Evolutionary conservation across 306 rosid species (phyloP).

Genomic region (barrel medic (Medicago truncatula)): MtrunA17r5.0-ANR NC_053042.1:11677501-11678000

Average conservation of each 20-base stretch:
- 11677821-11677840: slow-evolving; percentile 68
- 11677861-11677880: slow-evolving; percentile 78
- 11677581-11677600: no score
- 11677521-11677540: no score
- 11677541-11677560: no score
- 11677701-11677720: neutral
- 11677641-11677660: no score
- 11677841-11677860: slow-evolving; percentile 48
- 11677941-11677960: slow-evolving; percentile 36
- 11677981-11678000: neutral
- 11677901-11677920: slow-evolving; percentile 92
- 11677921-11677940: slow-evolving; percentile 92
- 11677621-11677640: no score
- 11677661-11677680: no score
- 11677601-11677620: no score
- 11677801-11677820: slow-evolving; percentile 51
- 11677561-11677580: no score
- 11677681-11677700: no score
- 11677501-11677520: no score
- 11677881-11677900: slow-evolving; percentile 73
- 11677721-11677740: no score
- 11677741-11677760: neutral
- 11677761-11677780: neutral
- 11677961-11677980: slow-evolving; percentile 17
- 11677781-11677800: slow-evolving; percentile 70